phyloP scores from a whole-genome alignment of 2,329 filamentous ascomycete species.

The Hypocreales sp. region DNA sequence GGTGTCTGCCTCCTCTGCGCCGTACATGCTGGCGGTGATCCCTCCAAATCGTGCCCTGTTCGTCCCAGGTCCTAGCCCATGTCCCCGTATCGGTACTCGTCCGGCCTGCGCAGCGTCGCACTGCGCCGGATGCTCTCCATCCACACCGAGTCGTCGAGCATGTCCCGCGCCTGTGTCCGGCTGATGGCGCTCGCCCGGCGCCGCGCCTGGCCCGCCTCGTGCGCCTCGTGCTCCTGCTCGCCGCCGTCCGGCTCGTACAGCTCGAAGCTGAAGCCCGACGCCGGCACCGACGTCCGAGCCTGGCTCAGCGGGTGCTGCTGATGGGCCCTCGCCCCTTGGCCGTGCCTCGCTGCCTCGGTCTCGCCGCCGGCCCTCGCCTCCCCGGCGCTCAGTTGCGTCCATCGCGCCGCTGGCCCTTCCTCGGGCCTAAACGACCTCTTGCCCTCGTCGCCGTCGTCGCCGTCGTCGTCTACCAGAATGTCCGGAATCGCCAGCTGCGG shows the following conservation, averaged over 20 bases:
- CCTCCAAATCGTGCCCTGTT: no score
- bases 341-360: conserved; percentile 23
- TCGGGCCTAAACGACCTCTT: conserved; percentile 21
- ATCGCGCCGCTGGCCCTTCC: conserved; percentile 3
- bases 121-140: conserved; percentile 82
- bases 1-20: no score
- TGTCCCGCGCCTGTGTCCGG: conserved; percentile 63
- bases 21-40: no score
- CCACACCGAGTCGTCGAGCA: conserved; percentile 83
- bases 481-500: conserved; percentile 77
- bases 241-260: conserved; percentile 31
- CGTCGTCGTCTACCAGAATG: conserved; percentile 75
- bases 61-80: no score
- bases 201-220: conserved; percentile 25
- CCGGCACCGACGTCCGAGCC: conserved; percentile 31
- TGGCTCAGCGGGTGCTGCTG: conserved; percentile 35
- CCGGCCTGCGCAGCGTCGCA: conserved; percentile 48
- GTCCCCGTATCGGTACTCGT: conserved; percentile 16
- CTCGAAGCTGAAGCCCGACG: conserved; percentile 45
- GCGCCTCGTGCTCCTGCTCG: conserved; percentile 6
- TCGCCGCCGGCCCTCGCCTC: conserved; percentile 11
- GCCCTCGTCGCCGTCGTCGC: conserved; percentile 20
- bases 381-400: conserved; percentile 5
- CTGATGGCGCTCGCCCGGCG: conserved; percentile 55
- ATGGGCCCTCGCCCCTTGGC: no score